phyloP scores from a whole-genome alignment of 179 eudicot species.

The Drosera spatulata region DNA sequence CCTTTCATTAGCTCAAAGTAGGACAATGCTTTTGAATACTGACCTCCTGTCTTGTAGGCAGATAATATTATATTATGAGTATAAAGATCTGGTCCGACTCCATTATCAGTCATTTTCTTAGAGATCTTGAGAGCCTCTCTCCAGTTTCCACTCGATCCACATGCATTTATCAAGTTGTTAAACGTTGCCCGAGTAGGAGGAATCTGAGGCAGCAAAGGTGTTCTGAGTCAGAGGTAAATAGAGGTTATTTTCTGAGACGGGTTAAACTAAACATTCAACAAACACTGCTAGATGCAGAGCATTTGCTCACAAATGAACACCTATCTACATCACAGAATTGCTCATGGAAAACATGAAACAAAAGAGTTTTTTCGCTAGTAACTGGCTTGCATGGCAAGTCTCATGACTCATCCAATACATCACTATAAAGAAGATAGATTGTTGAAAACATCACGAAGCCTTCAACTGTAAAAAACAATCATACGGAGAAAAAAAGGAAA shows the following conservation, averaged over 20 bases:
- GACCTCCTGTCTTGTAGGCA: conserved; percentile 80
- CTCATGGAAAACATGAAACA: too few species aligned
- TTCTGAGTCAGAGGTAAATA: conserved; percentile 1
- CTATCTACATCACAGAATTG: too few species aligned
- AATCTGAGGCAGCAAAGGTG: conserved; percentile 37
- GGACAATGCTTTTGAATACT: conserved; percentile 79
- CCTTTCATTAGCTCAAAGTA: conserved; percentile 93
- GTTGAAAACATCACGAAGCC: too few species aligned
- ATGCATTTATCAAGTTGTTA: conserved; percentile 92
- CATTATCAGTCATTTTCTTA: conserved; percentile 93
- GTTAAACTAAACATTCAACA: too few species aligned
- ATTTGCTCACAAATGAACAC: too few species aligned
- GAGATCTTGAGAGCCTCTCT: conserved; percentile 84
- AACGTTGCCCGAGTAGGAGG: conserved; percentile 89
- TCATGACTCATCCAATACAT: too few species aligned
- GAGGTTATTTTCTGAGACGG: too few species aligned
- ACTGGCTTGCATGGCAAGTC: too few species aligned
- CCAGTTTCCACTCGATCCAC: conserved; percentile 99
- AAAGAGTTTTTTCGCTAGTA: too few species aligned
- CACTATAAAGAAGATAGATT: too few species aligned
- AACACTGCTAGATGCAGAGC: too few species aligned
- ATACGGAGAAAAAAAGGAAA: conserved; percentile 18
- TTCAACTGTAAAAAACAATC: background rate
- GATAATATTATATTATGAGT: conserved; percentile 91
- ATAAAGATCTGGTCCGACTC: conserved; percentile 94